Evolutionary conservation across 2,329 filamentous ascomycete species (phyloP).

Genomic region (Colletotrichum sp.): DNA sequence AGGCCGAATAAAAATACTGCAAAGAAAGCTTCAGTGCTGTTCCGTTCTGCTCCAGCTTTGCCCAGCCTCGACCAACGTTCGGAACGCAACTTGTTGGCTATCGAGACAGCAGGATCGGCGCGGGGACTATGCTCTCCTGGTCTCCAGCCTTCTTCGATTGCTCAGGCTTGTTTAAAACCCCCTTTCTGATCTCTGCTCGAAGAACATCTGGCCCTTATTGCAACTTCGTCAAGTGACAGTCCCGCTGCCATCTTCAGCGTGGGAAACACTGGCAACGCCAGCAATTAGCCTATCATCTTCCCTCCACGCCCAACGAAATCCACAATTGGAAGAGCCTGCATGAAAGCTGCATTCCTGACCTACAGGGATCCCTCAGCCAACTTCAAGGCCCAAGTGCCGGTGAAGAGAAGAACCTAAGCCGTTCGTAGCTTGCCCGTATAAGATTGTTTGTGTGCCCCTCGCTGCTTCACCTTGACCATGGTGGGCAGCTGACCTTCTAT

Average conservation of each 20-base stretch:
- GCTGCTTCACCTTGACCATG: conserved; percentile 1
- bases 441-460: conserved; percentile 10
- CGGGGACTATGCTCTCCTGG: neutral
- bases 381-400: conserved; percentile 17
- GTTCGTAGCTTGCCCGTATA: conserved; percentile 11
- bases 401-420: conserved; percentile 9
- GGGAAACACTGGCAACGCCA: neutral
- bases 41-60: neutral
- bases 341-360: conserved; percentile 10
- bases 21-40: neutral
- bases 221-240: conserved; percentile 12
- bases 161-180: neutral
- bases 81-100: neutral
- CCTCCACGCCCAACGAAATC: neutral
- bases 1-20: neutral
- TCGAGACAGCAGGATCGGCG: neutral
- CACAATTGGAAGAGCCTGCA: conserved; percentile 18
- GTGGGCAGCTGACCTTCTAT: neutral
- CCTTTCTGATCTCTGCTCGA: neutral
- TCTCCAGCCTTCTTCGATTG: neutral
- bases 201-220: neutral
- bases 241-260: neutral
- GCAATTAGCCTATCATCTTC: conserved; percentile 3
- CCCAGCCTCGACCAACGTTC: neutral
- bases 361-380: conserved; percentile 17